Conservation (phyloP, 2,329 filamentous ascomycete genomes). For the Teratosphaeria gauchensis region DNA sequence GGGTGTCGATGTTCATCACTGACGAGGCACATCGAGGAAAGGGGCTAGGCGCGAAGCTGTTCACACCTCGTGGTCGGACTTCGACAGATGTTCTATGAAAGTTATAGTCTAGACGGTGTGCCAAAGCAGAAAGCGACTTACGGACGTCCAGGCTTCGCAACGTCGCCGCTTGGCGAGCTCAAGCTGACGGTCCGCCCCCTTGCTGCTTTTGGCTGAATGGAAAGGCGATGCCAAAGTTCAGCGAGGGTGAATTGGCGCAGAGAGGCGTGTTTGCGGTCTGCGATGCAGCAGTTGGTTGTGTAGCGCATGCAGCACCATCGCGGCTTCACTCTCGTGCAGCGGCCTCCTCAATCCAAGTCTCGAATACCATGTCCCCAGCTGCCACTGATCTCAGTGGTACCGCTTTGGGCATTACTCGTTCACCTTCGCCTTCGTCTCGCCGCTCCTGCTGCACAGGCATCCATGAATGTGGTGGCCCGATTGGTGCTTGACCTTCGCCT, state of each 20-base stretch:
- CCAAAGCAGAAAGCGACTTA: no score
- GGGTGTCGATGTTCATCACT: no score
- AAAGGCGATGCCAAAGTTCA: neutral
- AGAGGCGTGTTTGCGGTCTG: neutral
- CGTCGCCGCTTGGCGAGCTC: no score
- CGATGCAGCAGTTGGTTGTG: neutral
- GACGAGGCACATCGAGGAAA: no score
- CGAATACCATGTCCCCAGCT: conserved; percentile 56
- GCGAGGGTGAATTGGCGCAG: neutral
- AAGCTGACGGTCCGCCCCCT: no score
- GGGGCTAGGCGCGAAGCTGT: no score
- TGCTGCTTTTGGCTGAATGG: neutral
- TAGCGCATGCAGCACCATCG: no score
- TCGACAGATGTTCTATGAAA: no score
- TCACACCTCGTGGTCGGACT: no score
- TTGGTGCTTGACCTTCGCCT: conserved; percentile 43
- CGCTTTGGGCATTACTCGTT: neutral
- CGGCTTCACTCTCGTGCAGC: no score
- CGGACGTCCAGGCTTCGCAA: no score
- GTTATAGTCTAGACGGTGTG: no score
- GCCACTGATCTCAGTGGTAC: conserved; percentile 51
- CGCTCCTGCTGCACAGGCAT: conserved; percentile 42
- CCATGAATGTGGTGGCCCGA: conserved; percentile 48
- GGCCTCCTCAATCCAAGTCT: conserved; percentile 55
- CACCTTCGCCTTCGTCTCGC: neutral